Conservation (phyloP, 1,284 basidiomycete species). For the Coniferiporia weirii region DNA sequence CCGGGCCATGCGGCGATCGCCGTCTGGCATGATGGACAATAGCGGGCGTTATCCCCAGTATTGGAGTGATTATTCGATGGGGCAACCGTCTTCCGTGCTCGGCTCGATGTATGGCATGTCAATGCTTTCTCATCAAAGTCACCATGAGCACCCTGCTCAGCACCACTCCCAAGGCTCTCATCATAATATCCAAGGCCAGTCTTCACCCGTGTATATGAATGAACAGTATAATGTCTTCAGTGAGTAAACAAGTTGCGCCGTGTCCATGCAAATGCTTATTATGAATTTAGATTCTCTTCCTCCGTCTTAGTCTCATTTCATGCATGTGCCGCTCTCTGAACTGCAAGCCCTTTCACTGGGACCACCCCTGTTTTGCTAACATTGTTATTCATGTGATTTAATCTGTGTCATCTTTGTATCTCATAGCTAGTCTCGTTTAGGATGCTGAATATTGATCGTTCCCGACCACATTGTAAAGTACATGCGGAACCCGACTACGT, state of each 20-base stretch:
- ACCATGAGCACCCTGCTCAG: slow-evolving; percentile 1
- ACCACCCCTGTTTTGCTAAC: not conserved
- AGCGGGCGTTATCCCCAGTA: slow-evolving; percentile 45
- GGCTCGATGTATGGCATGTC: slow-evolving; percentile 17
- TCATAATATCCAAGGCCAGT: not conserved
- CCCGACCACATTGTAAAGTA: too few relatives aligned
- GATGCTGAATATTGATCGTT: not conserved
- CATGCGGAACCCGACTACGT: too few relatives aligned
- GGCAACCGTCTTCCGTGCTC: slow-evolving; percentile 32
- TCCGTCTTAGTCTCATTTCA: not conserved
- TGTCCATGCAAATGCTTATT: not conserved
- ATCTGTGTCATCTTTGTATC: slow-evolving; percentile 5
- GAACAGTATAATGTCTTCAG: slow-evolving; percentile 15
- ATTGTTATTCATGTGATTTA: not conserved
- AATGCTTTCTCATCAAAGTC: not conserved
- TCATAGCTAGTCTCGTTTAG: slow-evolving; percentile 2
- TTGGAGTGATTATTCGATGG: slow-evolving; percentile 58
- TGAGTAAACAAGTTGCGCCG: not conserved
- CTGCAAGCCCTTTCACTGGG: not conserved
- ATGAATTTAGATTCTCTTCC: not conserved
- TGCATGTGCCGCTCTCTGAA: not conserved
- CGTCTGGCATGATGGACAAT: slow-evolving; percentile 19
- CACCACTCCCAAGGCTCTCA: slow-evolving; percentile 8
- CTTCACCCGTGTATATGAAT: slow-evolving; percentile 7
- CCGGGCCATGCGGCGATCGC: slow-evolving; percentile 18